phyloP scores from a whole-genome alignment of 2,329 filamentous ascomycete species.

The Hypoxylon sp. region DNA sequence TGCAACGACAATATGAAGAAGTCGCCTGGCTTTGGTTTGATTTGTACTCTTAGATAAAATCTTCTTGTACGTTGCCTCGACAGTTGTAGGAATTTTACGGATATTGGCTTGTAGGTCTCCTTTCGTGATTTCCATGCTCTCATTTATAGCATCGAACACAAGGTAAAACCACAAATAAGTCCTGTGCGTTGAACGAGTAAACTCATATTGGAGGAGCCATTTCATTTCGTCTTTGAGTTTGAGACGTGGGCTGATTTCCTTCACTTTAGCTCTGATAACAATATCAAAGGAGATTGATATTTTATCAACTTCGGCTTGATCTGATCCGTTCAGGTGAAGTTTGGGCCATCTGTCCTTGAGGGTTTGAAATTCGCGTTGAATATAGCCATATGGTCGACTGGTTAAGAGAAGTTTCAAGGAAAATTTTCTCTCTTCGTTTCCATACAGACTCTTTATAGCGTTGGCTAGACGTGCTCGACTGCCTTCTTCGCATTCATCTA shows the following conservation, averaged over 20 bases:
- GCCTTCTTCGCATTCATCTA: conserved; percentile 58
- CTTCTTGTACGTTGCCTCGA: conserved; percentile 54
- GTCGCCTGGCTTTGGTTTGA: conserved; percentile 46
- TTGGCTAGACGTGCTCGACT: conserved; percentile 39
- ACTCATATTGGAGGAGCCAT: conserved; percentile 27
- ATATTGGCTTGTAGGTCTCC: conserved; percentile 22
- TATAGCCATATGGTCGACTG: conserved; percentile 55
- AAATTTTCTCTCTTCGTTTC: not conserved
- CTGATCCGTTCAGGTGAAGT: conserved; percentile 53
- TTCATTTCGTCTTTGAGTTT: conserved; percentile 8
- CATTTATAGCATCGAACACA: conserved; percentile 41
- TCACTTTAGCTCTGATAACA: conserved; percentile 48
- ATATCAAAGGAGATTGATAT: conserved; percentile 52
- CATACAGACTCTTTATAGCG: conserved; percentile 50
- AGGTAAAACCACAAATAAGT: conserved; percentile 51
- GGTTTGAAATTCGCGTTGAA: conserved; percentile 47
- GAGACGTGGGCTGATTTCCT: conserved; percentile 22
- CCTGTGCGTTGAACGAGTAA: conserved; percentile 39
- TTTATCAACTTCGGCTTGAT: conserved; percentile 45
- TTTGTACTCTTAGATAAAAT: conserved; percentile 54
- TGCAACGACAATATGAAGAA: conserved; percentile 57
- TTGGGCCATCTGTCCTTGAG: conserved; percentile 43
- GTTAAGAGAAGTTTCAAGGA: conserved; percentile 59
- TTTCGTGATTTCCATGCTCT: not conserved
- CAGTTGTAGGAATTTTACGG: conserved; percentile 45